These are phyloP conservation scores for Suillus plorans DNA, from an alignment of 768 basidiomycete species.

Conservation along the genomic window DNA sequence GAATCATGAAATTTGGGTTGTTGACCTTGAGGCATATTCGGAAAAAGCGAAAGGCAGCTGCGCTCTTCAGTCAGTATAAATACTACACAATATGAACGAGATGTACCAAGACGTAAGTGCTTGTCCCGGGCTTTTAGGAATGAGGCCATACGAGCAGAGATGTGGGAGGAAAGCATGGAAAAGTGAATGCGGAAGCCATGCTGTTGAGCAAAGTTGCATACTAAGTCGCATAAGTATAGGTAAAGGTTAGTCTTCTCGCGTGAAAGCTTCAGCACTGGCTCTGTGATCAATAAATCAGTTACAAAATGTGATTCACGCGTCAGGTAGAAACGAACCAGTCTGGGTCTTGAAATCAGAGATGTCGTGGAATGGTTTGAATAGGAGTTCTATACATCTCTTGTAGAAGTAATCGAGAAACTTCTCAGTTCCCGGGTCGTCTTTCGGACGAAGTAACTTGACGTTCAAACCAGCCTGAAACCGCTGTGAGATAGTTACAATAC, in stretches of 20 bases:
- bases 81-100: background rate
- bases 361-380: slow-evolving; percentile 78
- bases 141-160: slow-evolving; percentile 71
- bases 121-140: slow-evolving; percentile 85
- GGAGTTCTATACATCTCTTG: slow-evolving; percentile 71
- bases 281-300: slow-evolving; percentile 31
- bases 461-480: slow-evolving; percentile 27
- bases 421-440: slow-evolving; percentile 85
- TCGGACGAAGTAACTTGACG: slow-evolving; percentile 54
- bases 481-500: slow-evolving; percentile 8
- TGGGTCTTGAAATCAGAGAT: slow-evolving; percentile 66
- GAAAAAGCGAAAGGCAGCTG: slow-evolving; percentile 93
- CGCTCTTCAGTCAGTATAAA: slow-evolving; percentile 14
- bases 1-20: slow-evolving; percentile 70
- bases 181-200: slow-evolving; percentile 93
- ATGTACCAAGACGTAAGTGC: slow-evolving; percentile 86
- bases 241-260: slow-evolving; percentile 82
- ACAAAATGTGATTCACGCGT: background rate
- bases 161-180: slow-evolving; percentile 79
- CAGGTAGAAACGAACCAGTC: slow-evolving; percentile 34
- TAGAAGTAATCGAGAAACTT: slow-evolving; percentile 94
- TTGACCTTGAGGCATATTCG: slow-evolving; percentile 80
- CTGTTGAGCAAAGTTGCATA: slow-evolving; percentile 85
- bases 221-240: slow-evolving; percentile 86
- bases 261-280: slow-evolving; percentile 52